Conservation (phyloP, 2,329 filamentous ascomycete genomes). For the Ceratocystis smalleyi region DNA sequence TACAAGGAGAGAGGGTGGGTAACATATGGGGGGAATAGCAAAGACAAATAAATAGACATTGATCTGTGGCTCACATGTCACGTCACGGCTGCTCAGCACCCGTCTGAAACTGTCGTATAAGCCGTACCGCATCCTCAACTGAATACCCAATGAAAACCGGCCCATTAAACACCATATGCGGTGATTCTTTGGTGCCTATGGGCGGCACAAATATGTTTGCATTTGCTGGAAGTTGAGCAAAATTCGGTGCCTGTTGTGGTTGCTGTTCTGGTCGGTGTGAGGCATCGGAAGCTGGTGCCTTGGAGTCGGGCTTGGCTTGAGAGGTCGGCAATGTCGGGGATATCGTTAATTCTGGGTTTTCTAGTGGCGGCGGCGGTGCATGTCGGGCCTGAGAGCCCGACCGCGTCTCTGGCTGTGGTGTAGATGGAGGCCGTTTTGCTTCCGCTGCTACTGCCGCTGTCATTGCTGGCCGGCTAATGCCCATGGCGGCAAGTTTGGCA, state of each 20-base stretch:
- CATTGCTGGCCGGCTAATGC: slow-evolving; percentile 12
- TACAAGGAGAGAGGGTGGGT: neutral
- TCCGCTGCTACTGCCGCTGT: neutral
- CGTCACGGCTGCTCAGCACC: neutral
- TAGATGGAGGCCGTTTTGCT: neutral
- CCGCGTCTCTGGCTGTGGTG: neutral
- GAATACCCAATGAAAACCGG: slow-evolving; percentile 90
- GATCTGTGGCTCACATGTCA: no score
- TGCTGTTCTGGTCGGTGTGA: slow-evolving; percentile 29
- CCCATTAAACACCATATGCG: slow-evolving; percentile 77
- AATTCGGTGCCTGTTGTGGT: slow-evolving; percentile 19
- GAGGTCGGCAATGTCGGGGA: slow-evolving; percentile 19
- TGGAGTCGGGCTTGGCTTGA: slow-evolving; percentile 10
- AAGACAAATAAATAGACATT: slow-evolving; percentile 12
- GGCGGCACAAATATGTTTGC: neutral
- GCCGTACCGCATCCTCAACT: slow-evolving; percentile 61
- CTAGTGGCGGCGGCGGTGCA: neutral
- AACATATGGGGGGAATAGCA: no score
- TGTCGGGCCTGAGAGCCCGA: neutral
- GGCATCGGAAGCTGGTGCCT: slow-evolving; percentile 32
- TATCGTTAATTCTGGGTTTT: slow-evolving; percentile 11
- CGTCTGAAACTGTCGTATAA: slow-evolving; percentile 47
- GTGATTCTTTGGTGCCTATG: slow-evolving; percentile 19
- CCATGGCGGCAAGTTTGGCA: slow-evolving; percentile 29
- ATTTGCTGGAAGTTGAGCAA: slow-evolving; percentile 1